Evolutionary conservation across 495 filamentous ascomycete genomes (phyloP), one percentile per base, ranked within the genome.

Genomic region (Neurospora sp.): DNA sequence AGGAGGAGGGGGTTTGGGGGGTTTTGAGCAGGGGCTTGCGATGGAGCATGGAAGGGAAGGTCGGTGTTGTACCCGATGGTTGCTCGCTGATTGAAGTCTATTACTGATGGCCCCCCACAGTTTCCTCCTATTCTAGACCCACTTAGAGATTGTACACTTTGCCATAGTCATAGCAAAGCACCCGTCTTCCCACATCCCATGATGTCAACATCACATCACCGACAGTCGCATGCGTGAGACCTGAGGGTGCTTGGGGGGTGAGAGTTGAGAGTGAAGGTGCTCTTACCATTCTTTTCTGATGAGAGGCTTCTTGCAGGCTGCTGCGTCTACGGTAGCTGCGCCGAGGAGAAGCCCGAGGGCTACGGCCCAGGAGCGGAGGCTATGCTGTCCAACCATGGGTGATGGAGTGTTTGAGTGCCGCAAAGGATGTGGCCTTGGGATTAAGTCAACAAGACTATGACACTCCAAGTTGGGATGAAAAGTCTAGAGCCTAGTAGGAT

Each of bases 161-260:
- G 70, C 84, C 81, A 74, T 85, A 83, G 15, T 81, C 78, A 75
- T 85, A 85, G 77, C 83, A 84, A 31, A 83, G 59, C 77, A 24
- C 79, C 82, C 9, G 62, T 71, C 31, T 39, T 69, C 6, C 74
- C 73, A 59, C 77, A 79, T 37, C 75, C 78, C 10, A 79, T 71
- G 17, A 81, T 81, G 73, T 83, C 74, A n/a, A n/a, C 81, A 85
- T 82, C 37, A 81, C 79, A 8, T 81, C 72, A 9, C 76, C 73
- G 36, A 85, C 75, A 0, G 81, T 83, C 8, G 79, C 74, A 38
- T 83, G 73, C 1, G 24, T 28, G 24, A 28, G 24, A 2, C 24
- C 8, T 38, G 37, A 9, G 37, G 37, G 8, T 9, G 1, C n/a
- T n/a, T n/a, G n/a, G n/a, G n/a, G n/a, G n/a, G n/a, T n/a, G 37